phyloP scores from a whole-genome alignment of 1,139 yeast genomes.

The Scheffersomyces lignicola region DNA sequence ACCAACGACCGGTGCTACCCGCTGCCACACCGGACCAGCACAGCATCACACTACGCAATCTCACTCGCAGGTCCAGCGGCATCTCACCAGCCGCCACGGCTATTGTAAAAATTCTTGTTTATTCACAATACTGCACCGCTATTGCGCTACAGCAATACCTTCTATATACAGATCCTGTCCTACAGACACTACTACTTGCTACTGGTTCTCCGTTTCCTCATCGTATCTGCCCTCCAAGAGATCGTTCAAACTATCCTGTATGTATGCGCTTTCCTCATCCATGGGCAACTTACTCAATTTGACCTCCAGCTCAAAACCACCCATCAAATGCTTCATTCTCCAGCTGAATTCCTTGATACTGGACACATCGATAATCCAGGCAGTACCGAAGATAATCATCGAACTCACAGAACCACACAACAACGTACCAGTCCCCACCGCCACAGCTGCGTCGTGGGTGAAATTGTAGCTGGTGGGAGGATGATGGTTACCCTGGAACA shows the following conservation, averaged over 20 bases:
- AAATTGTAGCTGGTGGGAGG: slow-evolving; percentile 77
- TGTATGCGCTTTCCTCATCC: slow-evolving; percentile 63
- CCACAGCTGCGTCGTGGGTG: slow-evolving; percentile 82
- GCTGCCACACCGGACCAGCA: no score
- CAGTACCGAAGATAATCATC: slow-evolving; percentile 71
- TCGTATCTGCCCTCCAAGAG: slow-evolving; percentile 45
- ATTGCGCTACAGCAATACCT: no score
- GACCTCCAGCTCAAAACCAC: slow-evolving; percentile 63
- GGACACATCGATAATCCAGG: slow-evolving; percentile 79
- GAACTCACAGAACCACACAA: slow-evolving; percentile 72
- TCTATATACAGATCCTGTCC: no score
- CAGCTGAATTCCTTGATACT: slow-evolving; percentile 69
- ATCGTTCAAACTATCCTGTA: slow-evolving; percentile 54
- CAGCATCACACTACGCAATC: no score
- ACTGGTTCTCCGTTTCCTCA: slow-evolving; percentile 6
- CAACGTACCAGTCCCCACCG: slow-evolving; percentile 79
- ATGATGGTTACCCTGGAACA: slow-evolving; percentile 82
- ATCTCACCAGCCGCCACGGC: no score
- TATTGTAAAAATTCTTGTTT: no score
- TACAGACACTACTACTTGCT: background rate
- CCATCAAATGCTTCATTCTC: slow-evolving; percentile 64
- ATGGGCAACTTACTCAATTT: slow-evolving; percentile 51
- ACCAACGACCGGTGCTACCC: no score
- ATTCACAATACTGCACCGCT: no score
- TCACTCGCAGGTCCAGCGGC: no score